Percentiles rank a stretch among this genome's conserved stretches.
These are phyloP conservation scores for Epichloe gansuensis DNA, from an alignment of 2,329 filamentous ascomycete genomes.

Conservation along the genomic window DNA sequence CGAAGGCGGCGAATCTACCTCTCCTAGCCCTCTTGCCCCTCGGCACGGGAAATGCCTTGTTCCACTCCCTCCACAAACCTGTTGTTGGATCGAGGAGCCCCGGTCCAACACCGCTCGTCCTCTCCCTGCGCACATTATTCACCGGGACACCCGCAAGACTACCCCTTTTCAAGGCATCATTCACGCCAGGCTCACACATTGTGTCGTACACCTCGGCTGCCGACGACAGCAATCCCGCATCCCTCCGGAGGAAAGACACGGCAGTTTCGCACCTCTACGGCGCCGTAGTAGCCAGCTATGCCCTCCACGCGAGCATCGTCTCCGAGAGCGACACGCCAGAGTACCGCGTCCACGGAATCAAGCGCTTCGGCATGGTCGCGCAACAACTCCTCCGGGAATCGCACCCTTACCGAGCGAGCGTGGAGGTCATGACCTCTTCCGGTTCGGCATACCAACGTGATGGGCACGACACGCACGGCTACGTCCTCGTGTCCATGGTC, in stretches of 20 bases:
- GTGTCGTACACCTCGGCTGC: slow-evolving; percentile 23
- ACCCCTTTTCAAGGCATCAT: slow-evolving; percentile 49
- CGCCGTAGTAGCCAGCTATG: slow-evolving; percentile 81
- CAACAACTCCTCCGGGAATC: slow-evolving; percentile 52
- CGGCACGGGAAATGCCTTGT: slow-evolving; percentile 54
- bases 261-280: slow-evolving; percentile 44
- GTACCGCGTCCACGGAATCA: slow-evolving; percentile 64
- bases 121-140: slow-evolving; percentile 47
- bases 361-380: slow-evolving; percentile 77
- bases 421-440: slow-evolving; percentile 22
- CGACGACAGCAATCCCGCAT: slow-evolving; percentile 5
- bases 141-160: slow-evolving; percentile 41
- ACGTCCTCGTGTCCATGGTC: slow-evolving; percentile 64
- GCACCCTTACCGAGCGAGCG: slow-evolving; percentile 35
- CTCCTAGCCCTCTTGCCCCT: slow-evolving; percentile 45
- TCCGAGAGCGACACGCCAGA: slow-evolving; percentile 80
- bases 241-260: slow-evolving; percentile 18
- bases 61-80: slow-evolving; percentile 49
- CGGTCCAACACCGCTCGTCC: slow-evolving; percentile 30
- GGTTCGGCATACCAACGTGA: slow-evolving; percentile 12
- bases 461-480: slow-evolving; percentile 48
- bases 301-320: slow-evolving; percentile 77
- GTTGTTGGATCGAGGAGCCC: slow-evolving; percentile 31
- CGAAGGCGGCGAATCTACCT: slow-evolving; percentile 17
- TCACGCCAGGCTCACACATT: slow-evolving; percentile 44